A percentile compares a stretch with the other conserved stretches of the same genome.
phyloP scores from a whole-genome alignment of 2,329 filamentous ascomycete genomes.

The Exserohilum rostratum region DNA sequence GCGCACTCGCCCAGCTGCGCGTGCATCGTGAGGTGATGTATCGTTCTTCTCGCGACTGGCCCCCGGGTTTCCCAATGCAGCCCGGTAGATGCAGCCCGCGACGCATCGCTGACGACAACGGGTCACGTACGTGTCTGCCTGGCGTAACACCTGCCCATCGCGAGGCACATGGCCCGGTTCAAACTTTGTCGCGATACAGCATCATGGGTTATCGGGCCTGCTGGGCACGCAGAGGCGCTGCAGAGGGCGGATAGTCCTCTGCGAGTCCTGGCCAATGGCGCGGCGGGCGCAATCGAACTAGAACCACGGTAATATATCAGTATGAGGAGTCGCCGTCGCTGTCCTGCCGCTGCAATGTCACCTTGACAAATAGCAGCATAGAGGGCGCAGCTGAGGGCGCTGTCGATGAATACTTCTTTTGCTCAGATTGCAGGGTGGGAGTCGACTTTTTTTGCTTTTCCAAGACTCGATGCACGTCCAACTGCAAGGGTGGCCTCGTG shows the following conservation, averaged over 20 bases:
- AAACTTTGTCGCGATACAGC: no score
- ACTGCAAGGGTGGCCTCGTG: constrained; percentile 8
- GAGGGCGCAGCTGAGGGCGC: not conserved
- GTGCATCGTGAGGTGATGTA: not conserved
- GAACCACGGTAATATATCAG: no score
- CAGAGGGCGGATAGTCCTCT: no score
- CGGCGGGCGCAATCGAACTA: no score
- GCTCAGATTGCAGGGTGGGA: constrained; percentile 1
- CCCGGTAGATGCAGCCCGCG: constrained; percentile 12
- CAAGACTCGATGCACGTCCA: constrained; percentile 3
- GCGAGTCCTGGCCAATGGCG: no score
- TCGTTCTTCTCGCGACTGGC: not conserved
- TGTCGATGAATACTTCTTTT: constrained; percentile 1
- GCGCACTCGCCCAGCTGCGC: not conserved
- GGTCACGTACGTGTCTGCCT: constrained; percentile 30
- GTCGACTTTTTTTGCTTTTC: constrained; percentile 15
- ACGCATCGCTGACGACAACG: constrained; percentile 31
- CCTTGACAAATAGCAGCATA: constrained; percentile 15
- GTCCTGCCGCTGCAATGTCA: constrained; percentile 15
- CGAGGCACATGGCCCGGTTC: constrained; percentile 22
- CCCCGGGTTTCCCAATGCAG: constrained; percentile 3
- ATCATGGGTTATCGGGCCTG: no score
- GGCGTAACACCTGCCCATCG: constrained; percentile 17
- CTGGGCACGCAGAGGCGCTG: no score
- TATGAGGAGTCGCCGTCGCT: constrained; percentile 17